Evolutionary conservation across 1,284 basidiomycete species (phyloP), one percentile per base, ranked within the genome.

Genomic region (Takashimella tepidaria): DNA sequence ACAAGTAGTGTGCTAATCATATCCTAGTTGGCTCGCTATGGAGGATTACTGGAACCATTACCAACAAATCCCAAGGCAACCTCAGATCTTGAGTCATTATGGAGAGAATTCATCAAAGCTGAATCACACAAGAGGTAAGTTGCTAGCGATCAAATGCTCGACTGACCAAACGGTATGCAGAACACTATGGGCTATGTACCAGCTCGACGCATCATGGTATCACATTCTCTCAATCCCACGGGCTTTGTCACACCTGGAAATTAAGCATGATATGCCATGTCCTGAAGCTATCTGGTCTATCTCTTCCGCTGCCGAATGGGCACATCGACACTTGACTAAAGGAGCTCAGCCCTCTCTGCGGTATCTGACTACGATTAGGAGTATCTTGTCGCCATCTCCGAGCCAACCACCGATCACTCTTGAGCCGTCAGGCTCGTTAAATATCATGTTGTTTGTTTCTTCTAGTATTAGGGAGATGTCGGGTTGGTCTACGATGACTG

Each of bases 401-500:
- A 41, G 21, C 22, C 49, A 37, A 19, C 45, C 8, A n/a, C 31
- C 13, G 47, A 31, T 12, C 19, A 44, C 5, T 20, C 44, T 62
- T 21, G 59, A 57, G 31, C 31, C 56, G 4, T 47, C 41, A n/a
- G 57, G 61, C 4, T 21, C 51, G 3, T 46, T 62, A 2, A 31
- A 59, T 23, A 54, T 69, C 31, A 55, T 63, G 5, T 52, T 61
- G 23, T 69, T 67, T 50, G 19, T 66, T 3, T 43, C 51, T 20
- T 50, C 52, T 23, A 60, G 61, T 31, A 56, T 67, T 6, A 46
- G 67, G 19, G 67, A 69, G 51, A 56, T 66, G 16, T 65, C 64
- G 8, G 67, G 67, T 2, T 69, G 64, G 64, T 59, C 63, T 12
- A 64, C 67, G 0, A 69, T 69, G 66, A 65, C 67, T 41, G 66